Evolutionary conservation across 106 monocot species (phyloP).

Genomic region (Iris macrosiphon): DNA sequence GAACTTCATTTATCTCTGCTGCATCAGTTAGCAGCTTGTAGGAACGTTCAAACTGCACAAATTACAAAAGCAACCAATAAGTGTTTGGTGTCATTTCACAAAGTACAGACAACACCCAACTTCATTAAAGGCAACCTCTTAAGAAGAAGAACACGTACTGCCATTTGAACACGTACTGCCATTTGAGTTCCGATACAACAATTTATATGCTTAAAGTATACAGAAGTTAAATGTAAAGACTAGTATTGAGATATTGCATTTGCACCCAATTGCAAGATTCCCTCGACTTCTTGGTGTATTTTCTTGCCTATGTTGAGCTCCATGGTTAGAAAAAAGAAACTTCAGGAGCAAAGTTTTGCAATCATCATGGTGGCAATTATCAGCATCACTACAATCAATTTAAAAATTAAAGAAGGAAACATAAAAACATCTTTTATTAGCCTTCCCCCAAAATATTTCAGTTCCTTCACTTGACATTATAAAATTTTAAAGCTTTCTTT

Average conservation of each 20-base stretch:
- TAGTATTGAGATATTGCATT: background rate
- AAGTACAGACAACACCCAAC: background rate
- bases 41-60: slow-evolving; percentile 72
- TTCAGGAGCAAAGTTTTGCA: background rate
- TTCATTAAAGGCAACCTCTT: background rate
- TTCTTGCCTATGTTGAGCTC: no score
- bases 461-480: no score
- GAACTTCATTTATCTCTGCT: slow-evolving; percentile 30
- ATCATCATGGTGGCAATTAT: no score
- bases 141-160: background rate
- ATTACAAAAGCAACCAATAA: background rate
- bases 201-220: background rate
- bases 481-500: no score
- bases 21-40: slow-evolving; percentile 43
- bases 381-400: no score
- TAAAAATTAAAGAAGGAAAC: no score
- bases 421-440: no score
- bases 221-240: background rate
- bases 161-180: no score
- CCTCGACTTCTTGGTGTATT: no score
- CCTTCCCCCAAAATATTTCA: no score
- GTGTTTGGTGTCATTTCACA: no score
- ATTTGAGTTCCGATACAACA: background rate
- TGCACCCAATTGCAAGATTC: background rate
- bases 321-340: no score